Conservation (phyloP, 208 protist genomes). For the Acanthamoeba healyi region DNA sequence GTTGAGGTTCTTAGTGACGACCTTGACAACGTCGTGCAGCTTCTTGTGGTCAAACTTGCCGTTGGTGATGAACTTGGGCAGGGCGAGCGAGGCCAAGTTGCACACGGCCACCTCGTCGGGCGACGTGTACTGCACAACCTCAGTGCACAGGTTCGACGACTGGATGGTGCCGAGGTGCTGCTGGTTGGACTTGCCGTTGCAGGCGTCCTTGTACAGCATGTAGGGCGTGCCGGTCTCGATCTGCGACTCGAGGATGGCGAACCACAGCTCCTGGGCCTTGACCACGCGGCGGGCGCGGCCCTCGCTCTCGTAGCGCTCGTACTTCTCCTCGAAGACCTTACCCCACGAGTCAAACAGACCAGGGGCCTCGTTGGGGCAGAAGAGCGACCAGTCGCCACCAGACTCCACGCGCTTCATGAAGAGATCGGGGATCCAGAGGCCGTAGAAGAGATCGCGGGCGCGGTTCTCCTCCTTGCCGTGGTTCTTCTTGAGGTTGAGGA, state of each 20-base stretch:
- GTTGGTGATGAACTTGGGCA: conserved; percentile 96
- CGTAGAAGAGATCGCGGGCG: conserved; percentile 98
- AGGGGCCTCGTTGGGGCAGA: conserved; percentile 97
- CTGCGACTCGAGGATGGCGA: conserved; percentile 98
- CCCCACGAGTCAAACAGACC: conserved; percentile 97
- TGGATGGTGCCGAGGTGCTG: conserved; percentile 99
- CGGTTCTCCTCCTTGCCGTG: conserved; percentile 97
- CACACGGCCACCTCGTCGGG: conserved; percentile 98
- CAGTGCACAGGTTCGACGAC: conserved; percentile 99
- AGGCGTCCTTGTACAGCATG: conserved; percentile 99
- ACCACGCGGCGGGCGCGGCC: conserved; percentile 93
- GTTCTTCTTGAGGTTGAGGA: conserved; percentile 98
- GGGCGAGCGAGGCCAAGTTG: conserved; percentile 99
- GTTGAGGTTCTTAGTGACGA: conserved; percentile 98
- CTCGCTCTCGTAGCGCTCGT: conserved; percentile 91
- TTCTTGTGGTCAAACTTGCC: conserved; percentile 93
- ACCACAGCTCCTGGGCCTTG: conserved; percentile 98
- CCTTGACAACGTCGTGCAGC: conserved; percentile 93
- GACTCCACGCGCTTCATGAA: conserved; percentile 99
- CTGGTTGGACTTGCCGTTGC: conserved; percentile 99
- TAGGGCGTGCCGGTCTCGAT: conserved; percentile 99
- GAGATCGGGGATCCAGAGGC: conserved; percentile 98
- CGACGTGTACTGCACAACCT: conserved; percentile 99
- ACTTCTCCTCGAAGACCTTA: conserved; percentile 96
- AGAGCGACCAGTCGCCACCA: conserved; percentile 97